These are phyloP conservation scores for Plasmodium blacklocki DNA, from an alignment of 169 alveolate genomes.

Conservation along the genomic window DNA sequence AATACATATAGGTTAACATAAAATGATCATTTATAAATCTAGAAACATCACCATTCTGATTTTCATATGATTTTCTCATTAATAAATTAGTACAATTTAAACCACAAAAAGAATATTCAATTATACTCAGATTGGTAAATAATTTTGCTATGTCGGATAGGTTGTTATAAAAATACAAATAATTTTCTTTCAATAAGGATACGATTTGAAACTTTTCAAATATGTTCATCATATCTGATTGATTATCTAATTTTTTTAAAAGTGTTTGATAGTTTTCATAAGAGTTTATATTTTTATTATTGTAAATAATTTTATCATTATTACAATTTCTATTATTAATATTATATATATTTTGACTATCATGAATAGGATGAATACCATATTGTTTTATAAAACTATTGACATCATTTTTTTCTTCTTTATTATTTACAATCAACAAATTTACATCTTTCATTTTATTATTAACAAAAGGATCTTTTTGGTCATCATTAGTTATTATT, in stretches of 20 bases:
- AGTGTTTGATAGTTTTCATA: not conserved
- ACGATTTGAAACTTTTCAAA: constrained; percentile 60
- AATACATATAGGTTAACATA: constrained; percentile 65
- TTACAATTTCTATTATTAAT: not conserved
- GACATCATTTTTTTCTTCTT: not conserved
- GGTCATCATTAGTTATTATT: not conserved
- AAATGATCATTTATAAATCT: constrained; percentile 69
- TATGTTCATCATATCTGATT: constrained; percentile 54
- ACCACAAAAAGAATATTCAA: constrained; percentile 69
- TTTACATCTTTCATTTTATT: not conserved
- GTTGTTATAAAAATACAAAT: constrained; percentile 43
- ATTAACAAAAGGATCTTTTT: not conserved
- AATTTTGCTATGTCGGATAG: constrained; percentile 47
- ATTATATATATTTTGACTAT: not conserved
- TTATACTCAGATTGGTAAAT: constrained; percentile 44
- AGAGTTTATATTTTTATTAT: not conserved
- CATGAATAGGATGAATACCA: too few species aligned
- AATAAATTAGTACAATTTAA: constrained; percentile 46
- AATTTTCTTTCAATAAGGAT: constrained; percentile 70
- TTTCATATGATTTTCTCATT: constrained; percentile 53
- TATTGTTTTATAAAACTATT: too few species aligned
- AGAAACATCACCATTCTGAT: constrained; percentile 26
- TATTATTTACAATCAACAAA: not conserved
- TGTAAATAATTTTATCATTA: not conserved
- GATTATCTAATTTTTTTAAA: constrained; percentile 50